phyloP scores from a whole-genome alignment of 352 stramenopile genomes.

The Phytophthora meadii region DNA sequence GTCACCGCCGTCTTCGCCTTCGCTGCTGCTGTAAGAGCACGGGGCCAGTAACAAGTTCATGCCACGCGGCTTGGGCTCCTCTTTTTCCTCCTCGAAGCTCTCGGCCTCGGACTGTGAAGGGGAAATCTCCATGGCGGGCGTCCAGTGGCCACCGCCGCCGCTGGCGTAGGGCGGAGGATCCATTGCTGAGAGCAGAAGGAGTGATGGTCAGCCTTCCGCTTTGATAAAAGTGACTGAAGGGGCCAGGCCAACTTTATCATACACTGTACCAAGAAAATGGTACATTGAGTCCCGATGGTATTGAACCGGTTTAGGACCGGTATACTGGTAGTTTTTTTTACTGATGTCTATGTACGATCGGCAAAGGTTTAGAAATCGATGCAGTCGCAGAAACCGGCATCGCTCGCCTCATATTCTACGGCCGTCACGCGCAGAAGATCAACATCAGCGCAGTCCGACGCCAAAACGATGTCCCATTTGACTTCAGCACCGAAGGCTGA shows the following conservation, averaged over 20 bases:
- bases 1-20: slow-evolving; percentile 18
- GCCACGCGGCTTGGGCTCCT: slow-evolving; percentile 14
- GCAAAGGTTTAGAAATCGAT: slow-evolving; percentile 23
- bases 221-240: slow-evolving; percentile 14
- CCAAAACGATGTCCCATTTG: slow-evolving; percentile 17
- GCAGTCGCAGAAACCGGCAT: slow-evolving; percentile 31
- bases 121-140: slow-evolving; percentile 21
- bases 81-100: slow-evolving; percentile 23
- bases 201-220: slow-evolving; percentile 3
- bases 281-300: too few relatives aligned
- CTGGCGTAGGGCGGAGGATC: slow-evolving; percentile 11
- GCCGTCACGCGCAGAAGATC: slow-evolving; percentile 21
- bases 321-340: background rate
- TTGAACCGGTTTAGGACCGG: too few relatives aligned
- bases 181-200: background rate
- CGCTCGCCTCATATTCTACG: slow-evolving; percentile 38
- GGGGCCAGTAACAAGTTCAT: slow-evolving; percentile 33
- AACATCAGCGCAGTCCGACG: slow-evolving; percentile 20
- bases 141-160: slow-evolving; percentile 5
- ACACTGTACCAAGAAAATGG: too few relatives aligned
- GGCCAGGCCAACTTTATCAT: too few relatives aligned
- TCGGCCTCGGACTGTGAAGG: slow-evolving; percentile 16
- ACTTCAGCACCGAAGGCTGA: background rate
- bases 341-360: slow-evolving; percentile 6
- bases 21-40: slow-evolving; percentile 39